Evolutionary conservation across 129 eudicot species (phyloP).

Genomic region (Silybum marianum): DNA sequence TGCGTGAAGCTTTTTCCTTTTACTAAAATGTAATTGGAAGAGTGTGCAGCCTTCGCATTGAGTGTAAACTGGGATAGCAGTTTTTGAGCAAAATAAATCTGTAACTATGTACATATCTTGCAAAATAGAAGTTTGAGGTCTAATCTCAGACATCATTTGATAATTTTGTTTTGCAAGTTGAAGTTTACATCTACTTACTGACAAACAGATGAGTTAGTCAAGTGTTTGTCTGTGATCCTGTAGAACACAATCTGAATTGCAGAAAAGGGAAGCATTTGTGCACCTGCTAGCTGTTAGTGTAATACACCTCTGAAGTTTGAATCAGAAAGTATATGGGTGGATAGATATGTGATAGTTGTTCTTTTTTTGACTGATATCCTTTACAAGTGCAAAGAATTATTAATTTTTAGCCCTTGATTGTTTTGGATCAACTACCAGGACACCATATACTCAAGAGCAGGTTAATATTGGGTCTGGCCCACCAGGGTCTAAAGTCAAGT

Average conservation of each 20-base stretch:
- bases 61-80: neutral
- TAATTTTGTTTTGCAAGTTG: neutral
- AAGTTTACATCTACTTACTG: neutral
- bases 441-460: constrained; percentile 68
- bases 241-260: neutral
- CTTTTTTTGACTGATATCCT: neutral
- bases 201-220: constrained; percentile 1
- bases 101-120: neutral
- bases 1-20: no score
- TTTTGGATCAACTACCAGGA: constrained; percentile 46
- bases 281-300: neutral
- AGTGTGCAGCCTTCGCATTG: neutral
- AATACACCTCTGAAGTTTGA: neutral
- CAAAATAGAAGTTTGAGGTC: neutral
- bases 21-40: neutral
- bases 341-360: neutral
- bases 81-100: neutral
- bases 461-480: constrained; percentile 92
- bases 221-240: constrained; percentile 13
- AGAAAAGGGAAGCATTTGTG: constrained; percentile 1
- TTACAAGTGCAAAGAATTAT: neutral
- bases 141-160: neutral
- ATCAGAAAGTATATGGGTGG: neutral
- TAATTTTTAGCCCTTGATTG: constrained; percentile 4
- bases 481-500: constrained; percentile 76